phyloP scores from a whole-genome alignment of 495 filamentous ascomycete genomes.

The Daldinia concentrica region DNA sequence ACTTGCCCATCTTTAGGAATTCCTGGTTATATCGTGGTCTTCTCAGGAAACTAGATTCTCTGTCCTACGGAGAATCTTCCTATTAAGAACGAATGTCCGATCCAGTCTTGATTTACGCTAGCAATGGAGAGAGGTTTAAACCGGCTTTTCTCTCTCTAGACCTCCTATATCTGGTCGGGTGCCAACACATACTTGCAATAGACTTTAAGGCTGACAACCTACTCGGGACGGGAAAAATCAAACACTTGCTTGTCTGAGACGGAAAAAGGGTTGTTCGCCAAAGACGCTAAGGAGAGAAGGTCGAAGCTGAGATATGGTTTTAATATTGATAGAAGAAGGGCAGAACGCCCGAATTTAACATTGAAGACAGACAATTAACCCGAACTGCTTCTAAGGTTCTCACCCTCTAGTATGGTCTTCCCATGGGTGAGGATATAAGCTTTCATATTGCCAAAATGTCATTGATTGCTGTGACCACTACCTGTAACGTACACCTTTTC shows the following conservation, averaged over 20 bases:
- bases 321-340: neutral
- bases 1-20: neutral
- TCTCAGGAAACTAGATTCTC: neutral
- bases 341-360: neutral
- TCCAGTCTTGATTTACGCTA: neutral
- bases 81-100: neutral
- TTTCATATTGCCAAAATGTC: slow-evolving; percentile 3
- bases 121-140: neutral
- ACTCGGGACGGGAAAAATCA: neutral
- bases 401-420: neutral
- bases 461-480: slow-evolving; percentile 11
- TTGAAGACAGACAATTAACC: neutral
- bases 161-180: neutral
- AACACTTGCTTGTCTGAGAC: slow-evolving; percentile 4
- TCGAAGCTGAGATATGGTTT: neutral
- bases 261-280: neutral
- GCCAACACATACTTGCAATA: neutral
- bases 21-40: neutral
- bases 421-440: neutral
- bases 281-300: neutral
- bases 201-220: neutral
- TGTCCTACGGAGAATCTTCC: neutral
- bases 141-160: neutral
- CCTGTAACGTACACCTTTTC: slow-evolving; percentile 25
- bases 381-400: neutral